Percentiles rank a stretch among this genome's conserved stretches.
Conservation (phyloP, 1,284 basidiomycete species). For the Marasmius sp. region DNA sequence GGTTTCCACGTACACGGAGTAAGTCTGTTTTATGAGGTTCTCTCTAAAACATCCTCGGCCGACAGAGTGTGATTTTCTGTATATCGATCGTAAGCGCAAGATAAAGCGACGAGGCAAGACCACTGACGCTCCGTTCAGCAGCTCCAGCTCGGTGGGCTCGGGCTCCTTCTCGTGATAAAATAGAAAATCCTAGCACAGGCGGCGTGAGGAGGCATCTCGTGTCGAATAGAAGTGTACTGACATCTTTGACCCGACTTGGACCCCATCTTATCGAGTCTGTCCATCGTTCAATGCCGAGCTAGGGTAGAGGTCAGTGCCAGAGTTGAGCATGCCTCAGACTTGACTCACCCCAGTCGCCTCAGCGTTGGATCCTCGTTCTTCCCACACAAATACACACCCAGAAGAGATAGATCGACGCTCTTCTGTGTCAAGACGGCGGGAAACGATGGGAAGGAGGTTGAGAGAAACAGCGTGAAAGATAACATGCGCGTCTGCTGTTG, state of each 20-base stretch:
- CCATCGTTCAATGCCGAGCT: slow-evolving; percentile 79
- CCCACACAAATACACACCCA: slow-evolving; percentile 82
- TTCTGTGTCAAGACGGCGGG: slow-evolving; percentile 73
- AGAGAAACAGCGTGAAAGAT: slow-evolving; percentile 74
- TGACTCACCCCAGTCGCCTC: slow-evolving; percentile 62
- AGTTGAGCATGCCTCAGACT: slow-evolving; percentile 10
- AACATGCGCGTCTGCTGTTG: slow-evolving; percentile 67
- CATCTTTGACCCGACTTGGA: slow-evolving; percentile 73
- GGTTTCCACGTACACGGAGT: slow-evolving; percentile 71
- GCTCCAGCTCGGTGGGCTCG: slow-evolving; percentile 42
- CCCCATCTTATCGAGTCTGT: slow-evolving; percentile 82
- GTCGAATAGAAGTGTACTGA: slow-evolving; percentile 32
- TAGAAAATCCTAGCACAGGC: slow-evolving; percentile 59
- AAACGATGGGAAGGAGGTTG: slow-evolving; percentile 64
- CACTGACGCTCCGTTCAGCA: slow-evolving; percentile 36
- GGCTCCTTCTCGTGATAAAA: slow-evolving; percentile 69
- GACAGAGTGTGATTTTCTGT: slow-evolving; percentile 9
- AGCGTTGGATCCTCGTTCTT: slow-evolving; percentile 71
- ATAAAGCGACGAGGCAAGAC: slow-evolving; percentile 1
- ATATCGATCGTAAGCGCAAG: slow-evolving; percentile 10
- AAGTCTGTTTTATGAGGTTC: slow-evolving; percentile 74
- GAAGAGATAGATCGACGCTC: slow-evolving; percentile 60
- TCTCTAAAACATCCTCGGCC: slow-evolving; percentile 41
- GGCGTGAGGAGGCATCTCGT: neutral
- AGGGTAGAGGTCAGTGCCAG: neutral